Evolutionary conservation across 257 asterid species (phyloP).

Genomic region (Salvia miltiorrhiza): DNA sequence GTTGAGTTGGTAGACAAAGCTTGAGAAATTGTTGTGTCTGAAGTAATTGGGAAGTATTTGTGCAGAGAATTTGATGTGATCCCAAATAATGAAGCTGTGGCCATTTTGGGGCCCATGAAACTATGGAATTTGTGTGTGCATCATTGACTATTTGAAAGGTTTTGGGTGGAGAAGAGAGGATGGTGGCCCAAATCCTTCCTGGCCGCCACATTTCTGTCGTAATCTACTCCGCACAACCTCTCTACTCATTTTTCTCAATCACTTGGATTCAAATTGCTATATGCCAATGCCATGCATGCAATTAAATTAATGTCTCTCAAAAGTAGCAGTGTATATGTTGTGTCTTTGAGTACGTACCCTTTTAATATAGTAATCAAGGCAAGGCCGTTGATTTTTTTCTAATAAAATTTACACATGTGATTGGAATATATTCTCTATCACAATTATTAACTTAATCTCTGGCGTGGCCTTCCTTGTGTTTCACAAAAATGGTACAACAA

Average conservation of each 20-base stretch:
- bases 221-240: background rate
- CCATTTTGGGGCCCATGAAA: constrained; percentile 58
- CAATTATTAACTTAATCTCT: too few relatives aligned
- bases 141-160: constrained; percentile 49
- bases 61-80: constrained; percentile 40
- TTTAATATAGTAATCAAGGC: too few relatives aligned
- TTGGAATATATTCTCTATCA: too few relatives aligned
- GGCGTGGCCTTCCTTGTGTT: too few relatives aligned
- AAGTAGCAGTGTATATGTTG: too few relatives aligned
- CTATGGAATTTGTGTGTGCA: constrained; percentile 36
- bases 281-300: too few relatives aligned
- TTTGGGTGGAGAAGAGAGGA: constrained; percentile 55
- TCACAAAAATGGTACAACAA: too few relatives aligned
- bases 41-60: constrained; percentile 47
- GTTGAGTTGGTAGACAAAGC: constrained; percentile 65
- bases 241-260: background rate
- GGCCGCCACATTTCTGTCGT: background rate
- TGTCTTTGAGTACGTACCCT: too few relatives aligned
- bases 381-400: too few relatives aligned
- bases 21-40: constrained; percentile 52
- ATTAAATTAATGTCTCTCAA: too few relatives aligned
- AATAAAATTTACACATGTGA: too few relatives aligned
- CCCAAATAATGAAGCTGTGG: constrained; percentile 48
- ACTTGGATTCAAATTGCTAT: too few relatives aligned
- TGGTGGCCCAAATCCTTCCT: constrained; percentile 15